Base-by-base conservation (phyloP, 2,329 filamentous ascomycete genomes). In the Cladophialophora exuberans region DNA sequence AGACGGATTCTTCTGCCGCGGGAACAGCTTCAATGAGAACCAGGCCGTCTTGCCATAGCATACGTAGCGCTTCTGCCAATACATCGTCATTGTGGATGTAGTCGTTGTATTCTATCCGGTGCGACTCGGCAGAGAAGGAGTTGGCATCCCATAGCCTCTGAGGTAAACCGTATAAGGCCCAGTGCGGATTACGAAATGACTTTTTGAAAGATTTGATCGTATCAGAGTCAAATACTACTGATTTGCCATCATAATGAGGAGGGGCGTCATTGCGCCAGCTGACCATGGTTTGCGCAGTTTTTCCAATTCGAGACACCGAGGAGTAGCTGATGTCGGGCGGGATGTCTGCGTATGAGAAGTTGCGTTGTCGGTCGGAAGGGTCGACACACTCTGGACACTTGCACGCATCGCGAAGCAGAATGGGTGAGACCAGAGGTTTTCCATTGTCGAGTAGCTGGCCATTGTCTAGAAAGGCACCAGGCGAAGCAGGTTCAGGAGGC, bases 21-120 rank as follows among this genome's bases (percentile, higher is more conserved):
- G 93, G 92, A 4, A 96, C 86, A 57, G 83, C 81, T 44, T 81
- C 83, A 23, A 97, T 71, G 70, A 96, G 90, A 13, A 96, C 74
- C 0, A 97, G 74, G 0, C 94, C 94, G 46, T 86, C 80, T 26
- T 74, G 74, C 30, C 81, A 73, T 3, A 97, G 76, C 46, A 85
- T 79, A 10, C 75, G 70, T 49, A 96, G 75, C 2, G 83, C 86
- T 2, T 76, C 68, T 65, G 79, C 81, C 52, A 96, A 84, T 0
- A 75, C 76, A 0, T 70, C 65, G 43, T 82, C 83, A 11, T 78
- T 66, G 1, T 72, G 69, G 78, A 95, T 87, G 72, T 90, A 97
- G 33, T 85, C 83, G 0, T 83, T 66, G 71, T 88, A 96, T 50
- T 84, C 76, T 38, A 94, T 76, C 70, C 81, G 84, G 44, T 73